Conservation (phyloP, 495 filamentous ascomycete species). For the Penicillium parvum region DNA sequence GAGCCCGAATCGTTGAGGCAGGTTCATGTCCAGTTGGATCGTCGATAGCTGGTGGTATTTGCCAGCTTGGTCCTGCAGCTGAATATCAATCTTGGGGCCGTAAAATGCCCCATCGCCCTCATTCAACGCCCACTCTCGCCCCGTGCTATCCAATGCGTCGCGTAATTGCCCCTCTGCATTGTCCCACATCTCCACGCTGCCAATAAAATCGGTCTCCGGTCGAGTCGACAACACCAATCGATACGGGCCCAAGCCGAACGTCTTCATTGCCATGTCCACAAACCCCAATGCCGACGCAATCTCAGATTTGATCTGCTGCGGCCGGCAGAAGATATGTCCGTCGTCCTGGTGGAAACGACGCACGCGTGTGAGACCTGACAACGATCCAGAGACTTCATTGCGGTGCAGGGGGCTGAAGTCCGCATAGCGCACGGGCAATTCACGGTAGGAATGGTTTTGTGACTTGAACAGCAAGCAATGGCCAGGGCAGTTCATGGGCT, state of each 20-base stretch:
- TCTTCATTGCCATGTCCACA: slow-evolving; percentile 70
- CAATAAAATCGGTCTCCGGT: slow-evolving; percentile 72
- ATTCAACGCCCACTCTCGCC: slow-evolving; percentile 65
- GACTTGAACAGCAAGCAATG: slow-evolving; percentile 85
- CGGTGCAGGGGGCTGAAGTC: slow-evolving; percentile 91
- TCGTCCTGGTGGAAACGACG: slow-evolving; percentile 96
- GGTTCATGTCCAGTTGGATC: slow-evolving; percentile 90
- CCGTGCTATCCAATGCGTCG: slow-evolving; percentile 61
- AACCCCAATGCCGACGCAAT: slow-evolving; percentile 77
- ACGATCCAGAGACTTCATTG: slow-evolving; percentile 80
- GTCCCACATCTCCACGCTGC: slow-evolving; percentile 75
- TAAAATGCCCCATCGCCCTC: slow-evolving; percentile 91
- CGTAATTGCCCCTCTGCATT: slow-evolving; percentile 71
- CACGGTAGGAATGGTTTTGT: slow-evolving; percentile 67
- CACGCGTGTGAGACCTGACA: slow-evolving; percentile 84
- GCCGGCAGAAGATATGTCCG: slow-evolving; percentile 90
- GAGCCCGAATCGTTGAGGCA: slow-evolving; percentile 77
- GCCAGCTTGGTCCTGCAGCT: slow-evolving; percentile 74
- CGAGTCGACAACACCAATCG: slow-evolving; percentile 77
- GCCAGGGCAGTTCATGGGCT: slow-evolving; percentile 96
- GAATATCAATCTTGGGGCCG: slow-evolving; percentile 91
- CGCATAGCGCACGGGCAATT: slow-evolving; percentile 85
- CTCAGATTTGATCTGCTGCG: slow-evolving; percentile 74
- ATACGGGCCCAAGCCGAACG: slow-evolving; percentile 69
- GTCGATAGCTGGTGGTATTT: slow-evolving; percentile 92